Evolutionary conservation across 2,329 filamentous ascomycete genomes (phyloP).

Genomic region (Diaporthe destruens): DNA sequence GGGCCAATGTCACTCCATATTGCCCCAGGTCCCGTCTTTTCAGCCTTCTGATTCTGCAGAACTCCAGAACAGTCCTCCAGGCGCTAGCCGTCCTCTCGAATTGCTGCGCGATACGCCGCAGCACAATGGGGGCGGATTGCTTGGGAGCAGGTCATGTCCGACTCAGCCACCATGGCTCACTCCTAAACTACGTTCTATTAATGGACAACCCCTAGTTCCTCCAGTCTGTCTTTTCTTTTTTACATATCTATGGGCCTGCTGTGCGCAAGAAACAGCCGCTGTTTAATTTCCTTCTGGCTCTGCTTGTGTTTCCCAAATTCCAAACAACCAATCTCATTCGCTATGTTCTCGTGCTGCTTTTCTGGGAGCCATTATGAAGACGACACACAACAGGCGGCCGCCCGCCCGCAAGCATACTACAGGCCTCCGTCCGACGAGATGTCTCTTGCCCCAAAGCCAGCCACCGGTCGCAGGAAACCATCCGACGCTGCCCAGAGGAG

Average conservation of each 20-base stretch:
- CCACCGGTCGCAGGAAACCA: slow-evolving; percentile 37
- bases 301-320: slow-evolving; percentile 2
- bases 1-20: not conserved
- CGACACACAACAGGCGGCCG: not conserved
- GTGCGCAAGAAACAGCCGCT: not conserved
- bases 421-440: slow-evolving; percentile 11
- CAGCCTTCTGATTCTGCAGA: not conserved
- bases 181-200: not conserved
- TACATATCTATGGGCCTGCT: not conserved
- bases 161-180: slow-evolving; percentile 22
- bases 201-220: slow-evolving; percentile 6
- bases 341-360: slow-evolving; percentile 31
- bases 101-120: not conserved
- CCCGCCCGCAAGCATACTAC: not conserved
- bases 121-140: not conserved
- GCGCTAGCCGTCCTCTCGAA: not conserved
- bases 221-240: not conserved
- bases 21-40: not conserved
- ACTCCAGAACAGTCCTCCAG: not conserved
- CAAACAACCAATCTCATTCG: not conserved
- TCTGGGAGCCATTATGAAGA: not conserved
- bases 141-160: slow-evolving; percentile 2
- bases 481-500: slow-evolving; percentile 16
- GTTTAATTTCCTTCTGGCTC: not conserved
- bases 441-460: slow-evolving; percentile 15